phyloP scores from a whole-genome alignment of 2,329 filamentous ascomycete species.

The Talaromyces funiculosus region DNA sequence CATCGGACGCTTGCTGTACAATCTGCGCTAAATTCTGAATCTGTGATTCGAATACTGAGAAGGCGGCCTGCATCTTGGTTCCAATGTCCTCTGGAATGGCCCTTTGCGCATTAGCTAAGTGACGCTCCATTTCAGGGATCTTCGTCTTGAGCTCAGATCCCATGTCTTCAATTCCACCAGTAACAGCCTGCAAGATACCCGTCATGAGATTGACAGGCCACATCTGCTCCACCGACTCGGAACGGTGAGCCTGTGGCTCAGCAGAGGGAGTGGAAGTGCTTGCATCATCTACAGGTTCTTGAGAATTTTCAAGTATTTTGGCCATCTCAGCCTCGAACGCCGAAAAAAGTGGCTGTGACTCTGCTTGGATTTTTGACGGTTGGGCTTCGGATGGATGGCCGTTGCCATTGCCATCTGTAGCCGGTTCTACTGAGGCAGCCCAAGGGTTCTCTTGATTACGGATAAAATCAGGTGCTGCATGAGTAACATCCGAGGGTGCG shows the following conservation, averaged over 20 bases:
- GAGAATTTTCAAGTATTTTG: conserved; percentile 23
- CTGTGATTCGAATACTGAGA: conserved; percentile 33
- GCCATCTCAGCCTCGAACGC: conserved; percentile 38
- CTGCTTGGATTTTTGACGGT: conserved; percentile 16
- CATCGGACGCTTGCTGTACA: conserved; percentile 33
- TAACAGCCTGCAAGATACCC: conserved; percentile 29
- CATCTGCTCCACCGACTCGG: conserved; percentile 15
- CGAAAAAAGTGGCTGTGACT: conserved; percentile 30
- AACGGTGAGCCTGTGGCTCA: conserved; percentile 13
- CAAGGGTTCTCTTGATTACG: conserved; percentile 6
- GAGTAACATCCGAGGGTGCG: neutral
- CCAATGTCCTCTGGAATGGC: conserved; percentile 33
- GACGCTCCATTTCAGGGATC: conserved; percentile 35
- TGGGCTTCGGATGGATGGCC: neutral
- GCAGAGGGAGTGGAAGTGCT: neutral
- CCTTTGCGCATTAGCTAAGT: conserved; percentile 30
- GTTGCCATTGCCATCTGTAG: neutral
- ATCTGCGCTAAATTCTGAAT: conserved; percentile 32
- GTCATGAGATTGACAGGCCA: conserved; percentile 29
- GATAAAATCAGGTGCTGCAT: neutral
- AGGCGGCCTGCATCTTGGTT: conserved; percentile 29
- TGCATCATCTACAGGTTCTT: neutral
- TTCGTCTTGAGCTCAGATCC: conserved; percentile 32
- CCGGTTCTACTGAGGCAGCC: neutral
- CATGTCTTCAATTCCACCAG: conserved; percentile 31